Evolutionary conservation across 176 grass and related monocot genomes (phyloP), one percentile per base, ranked within the genome.

Genomic region (Themeda triandra): DNA sequence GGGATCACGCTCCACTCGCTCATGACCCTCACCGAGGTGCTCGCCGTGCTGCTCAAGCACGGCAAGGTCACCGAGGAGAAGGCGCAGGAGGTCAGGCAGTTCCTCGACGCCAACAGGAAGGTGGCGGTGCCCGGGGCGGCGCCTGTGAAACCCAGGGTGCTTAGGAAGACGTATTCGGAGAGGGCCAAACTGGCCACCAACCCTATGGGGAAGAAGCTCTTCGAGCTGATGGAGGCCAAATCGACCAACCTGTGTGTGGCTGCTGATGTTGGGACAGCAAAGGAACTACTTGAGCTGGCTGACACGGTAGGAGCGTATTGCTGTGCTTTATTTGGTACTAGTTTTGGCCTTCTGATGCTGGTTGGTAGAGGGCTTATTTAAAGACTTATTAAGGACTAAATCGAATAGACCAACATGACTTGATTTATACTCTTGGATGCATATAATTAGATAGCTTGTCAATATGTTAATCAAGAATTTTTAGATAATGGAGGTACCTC

Each of bases 221-320:
- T 98, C 15, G 93, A 95, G 84, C 77, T 98, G 12, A 98, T 98
- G 96, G 93, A 89, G 83, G 87, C 72, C 1, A 98, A 98, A 73
- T 87, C 93, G 87, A 98, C 82, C 85, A 98, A 98, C 45, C 66
- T 98, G 0, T 95, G 96, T 75, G 84, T 98, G 5, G 91, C 96
- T 29, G 96, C 96, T 0, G 96, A 98, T 95, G 96, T 98, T 13
- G 91, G 72, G 33, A 98, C 96, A 4, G 87, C 96, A 17, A 98
- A 92, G 82, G 93, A 93, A 42, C 85, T 98, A 51, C 85, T 98
- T 53, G 93, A 93, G 39, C 83, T 98, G 25, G 93, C 93, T 0
- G 91, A 98, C 3, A 90, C 90, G 96, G 95, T 98, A 81, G 12
- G 63, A 62, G n/a, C 10, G 58, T 14, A 60, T 17, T 46, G 10